Evolutionary conservation across 768 basidiomycete species (phyloP).

Genomic region (Tylopilus vinaceipallidus): DNA sequence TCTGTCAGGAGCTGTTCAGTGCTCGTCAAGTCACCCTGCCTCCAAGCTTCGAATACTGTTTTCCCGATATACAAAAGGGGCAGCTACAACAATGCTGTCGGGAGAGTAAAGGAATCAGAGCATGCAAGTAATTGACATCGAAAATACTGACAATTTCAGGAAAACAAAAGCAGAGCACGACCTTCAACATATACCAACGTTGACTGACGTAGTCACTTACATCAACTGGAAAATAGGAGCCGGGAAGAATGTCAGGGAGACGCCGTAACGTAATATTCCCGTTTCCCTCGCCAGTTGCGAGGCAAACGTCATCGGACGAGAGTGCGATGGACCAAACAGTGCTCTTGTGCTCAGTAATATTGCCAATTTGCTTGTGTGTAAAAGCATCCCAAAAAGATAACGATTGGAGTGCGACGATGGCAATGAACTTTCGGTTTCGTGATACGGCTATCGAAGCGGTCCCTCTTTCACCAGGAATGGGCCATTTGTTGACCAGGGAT

Average conservation of each 20-base stretch:
- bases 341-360: background rate
- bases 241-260: background rate
- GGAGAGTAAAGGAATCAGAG: background rate
- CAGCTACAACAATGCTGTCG: background rate
- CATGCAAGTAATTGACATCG: background rate
- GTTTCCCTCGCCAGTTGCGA: background rate
- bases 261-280: background rate
- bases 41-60: background rate
- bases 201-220: background rate
- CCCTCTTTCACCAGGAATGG: background rate
- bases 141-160: background rate
- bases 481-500: background rate
- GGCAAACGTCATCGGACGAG: background rate
- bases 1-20: slow-evolving; percentile 1
- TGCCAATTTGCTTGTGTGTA: background rate
- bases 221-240: background rate
- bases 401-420: background rate
- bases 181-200: too few species aligned
- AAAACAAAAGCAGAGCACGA: background rate
- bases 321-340: background rate
- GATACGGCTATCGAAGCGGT: background rate
- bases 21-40: background rate
- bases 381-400: background rate
- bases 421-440: background rate
- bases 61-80: slow-evolving; percentile 1